Percentiles rank a stretch among this genome's conserved stretches.
Evolutionary conservation across 495 filamentous ascomycete genomes (phyloP).

Genomic region (Coniosporium apollinis): DNA sequence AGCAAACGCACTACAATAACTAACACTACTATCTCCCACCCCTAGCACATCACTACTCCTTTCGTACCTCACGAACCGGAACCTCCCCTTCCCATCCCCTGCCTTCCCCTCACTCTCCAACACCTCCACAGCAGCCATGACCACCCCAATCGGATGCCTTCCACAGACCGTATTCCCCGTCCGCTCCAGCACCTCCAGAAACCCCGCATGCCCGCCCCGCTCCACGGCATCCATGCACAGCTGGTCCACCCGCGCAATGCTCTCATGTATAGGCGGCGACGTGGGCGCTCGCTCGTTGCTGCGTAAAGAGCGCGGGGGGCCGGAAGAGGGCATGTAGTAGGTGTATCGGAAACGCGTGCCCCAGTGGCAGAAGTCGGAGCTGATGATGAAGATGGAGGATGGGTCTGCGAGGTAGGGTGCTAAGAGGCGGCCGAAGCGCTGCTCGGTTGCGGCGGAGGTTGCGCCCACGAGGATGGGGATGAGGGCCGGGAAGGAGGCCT

Average conservation of each 20-base stretch:
- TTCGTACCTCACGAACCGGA: slow-evolving; percentile 83
- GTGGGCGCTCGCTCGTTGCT: slow-evolving; percentile 20
- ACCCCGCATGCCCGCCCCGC: slow-evolving; percentile 48
- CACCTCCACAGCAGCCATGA: slow-evolving; percentile 72
- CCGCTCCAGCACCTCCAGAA: slow-evolving; percentile 45
- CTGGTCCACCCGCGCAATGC: slow-evolving; percentile 66
- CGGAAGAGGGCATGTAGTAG: slow-evolving; percentile 43
- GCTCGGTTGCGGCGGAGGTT: slow-evolving; percentile 48
- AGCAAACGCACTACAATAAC: slow-evolving; percentile 76
- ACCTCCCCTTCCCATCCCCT: slow-evolving; percentile 37
- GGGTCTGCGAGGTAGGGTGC: slow-evolving; percentile 65
- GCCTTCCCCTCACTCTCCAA: slow-evolving; percentile 18
- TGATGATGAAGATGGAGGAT: slow-evolving; percentile 67
- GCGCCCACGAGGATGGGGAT: slow-evolving; percentile 83
- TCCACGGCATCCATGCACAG: slow-evolving; percentile 71
- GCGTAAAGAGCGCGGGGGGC: slow-evolving; percentile 18
- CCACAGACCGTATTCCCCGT: slow-evolving; percentile 93
- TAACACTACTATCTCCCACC: slow-evolving; percentile 72
- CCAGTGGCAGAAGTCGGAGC: slow-evolving; percentile 97
- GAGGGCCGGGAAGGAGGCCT: slow-evolving; percentile 47
- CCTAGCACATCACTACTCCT: slow-evolving; percentile 62
- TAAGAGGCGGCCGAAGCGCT: slow-evolving; percentile 50
- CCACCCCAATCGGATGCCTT: slow-evolving; percentile 84
- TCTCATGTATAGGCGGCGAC: slow-evolving; percentile 58
- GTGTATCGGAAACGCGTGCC: slow-evolving; percentile 75